Evolutionary conservation across 345 rosid genomes (phyloP).

Genomic region (Arabidopsis arenosa): DNA sequence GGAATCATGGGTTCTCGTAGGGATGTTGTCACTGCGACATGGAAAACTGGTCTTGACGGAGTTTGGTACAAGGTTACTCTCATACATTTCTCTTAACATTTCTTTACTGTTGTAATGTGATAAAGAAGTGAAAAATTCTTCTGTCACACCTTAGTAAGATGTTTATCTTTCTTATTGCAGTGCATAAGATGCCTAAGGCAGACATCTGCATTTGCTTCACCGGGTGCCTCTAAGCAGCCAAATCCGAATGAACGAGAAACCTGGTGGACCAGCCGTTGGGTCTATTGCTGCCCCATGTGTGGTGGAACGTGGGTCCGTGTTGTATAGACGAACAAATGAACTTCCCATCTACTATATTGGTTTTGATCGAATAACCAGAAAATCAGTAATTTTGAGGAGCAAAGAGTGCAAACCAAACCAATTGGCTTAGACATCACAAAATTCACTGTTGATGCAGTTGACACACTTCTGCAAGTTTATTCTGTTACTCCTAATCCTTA

Average conservation of each 20-base stretch:
- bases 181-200: constrained; percentile 97
- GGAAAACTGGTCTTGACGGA: constrained; percentile 97
- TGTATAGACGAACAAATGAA: constrained; percentile 50
- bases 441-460: background rate
- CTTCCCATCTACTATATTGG: background rate
- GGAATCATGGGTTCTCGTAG: constrained; percentile 99
- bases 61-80: constrained; percentile 89
- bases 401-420: constrained; percentile 14
- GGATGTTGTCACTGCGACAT: constrained; percentile 90
- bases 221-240: constrained; percentile 55
- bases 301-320: constrained; percentile 99
- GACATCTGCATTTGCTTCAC: constrained; percentile 88
- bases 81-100: background rate
- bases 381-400: constrained; percentile 16
- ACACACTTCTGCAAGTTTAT: background rate
- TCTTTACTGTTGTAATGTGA: background rate
- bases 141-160: constrained; percentile 6
- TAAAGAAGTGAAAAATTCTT: background rate
- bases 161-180: constrained; percentile 50
- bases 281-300: constrained; percentile 94
- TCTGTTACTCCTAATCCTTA: background rate
- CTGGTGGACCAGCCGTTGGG: constrained; percentile 99
- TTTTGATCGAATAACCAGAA: constrained; percentile 11
- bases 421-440: background rate
- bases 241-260: constrained; percentile 71